Base-by-base conservation (phyloP, 148 eudicot genomes). In the Silene latifolia region DNA sequence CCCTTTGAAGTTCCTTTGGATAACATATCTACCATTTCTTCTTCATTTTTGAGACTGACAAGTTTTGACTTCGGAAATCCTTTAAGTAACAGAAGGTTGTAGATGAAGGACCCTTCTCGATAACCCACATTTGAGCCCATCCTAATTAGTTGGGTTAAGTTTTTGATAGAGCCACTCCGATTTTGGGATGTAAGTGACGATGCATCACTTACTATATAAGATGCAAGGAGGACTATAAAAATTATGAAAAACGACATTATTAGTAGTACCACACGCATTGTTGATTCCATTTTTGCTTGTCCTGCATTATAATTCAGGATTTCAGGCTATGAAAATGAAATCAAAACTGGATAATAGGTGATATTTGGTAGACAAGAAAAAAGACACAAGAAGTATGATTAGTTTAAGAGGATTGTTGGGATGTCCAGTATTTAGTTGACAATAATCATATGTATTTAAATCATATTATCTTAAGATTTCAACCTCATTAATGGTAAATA, bases 1-100 rank as follows among this genome's bases (percentile, higher is more conserved):
- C 74, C 74, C 3, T 56, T 29, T 8, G 74, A 42, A n/a, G 47
- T 72, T 63, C 76, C 76, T 44, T 46, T 63, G 0, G 60, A 13
- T 12, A 74, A 46, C 44, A 21, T 21, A 0, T 46, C 42, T 11
- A 74, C 39, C 76, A 74, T 74, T 46, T 74, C 58, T 7, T 47
- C 15, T 24, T 63, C 59, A 0, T 42, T 18, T 12, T 44, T 25
- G 12, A 42, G 29, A 18, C 54, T 48, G 18, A 74, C 25, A 1
- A 74, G 19, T 4, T 47, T 46, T 0, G 65, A 60, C 12, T 74
- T 20, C 3, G 24, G 6, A 63, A 74, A 14, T 1, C 76, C 76
- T 46, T 15, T 39, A 10, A 23, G n/a, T 14, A 44, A 1, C 27
- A 74, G 27, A 4, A 46, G 6, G 17, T 21, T 5, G 6, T 14